Percentiles rank a stretch among this genome's conserved stretches.
Conservation (phyloP, 1,284 basidiomycete genomes). For the Pisolithus thermaeus region DNA sequence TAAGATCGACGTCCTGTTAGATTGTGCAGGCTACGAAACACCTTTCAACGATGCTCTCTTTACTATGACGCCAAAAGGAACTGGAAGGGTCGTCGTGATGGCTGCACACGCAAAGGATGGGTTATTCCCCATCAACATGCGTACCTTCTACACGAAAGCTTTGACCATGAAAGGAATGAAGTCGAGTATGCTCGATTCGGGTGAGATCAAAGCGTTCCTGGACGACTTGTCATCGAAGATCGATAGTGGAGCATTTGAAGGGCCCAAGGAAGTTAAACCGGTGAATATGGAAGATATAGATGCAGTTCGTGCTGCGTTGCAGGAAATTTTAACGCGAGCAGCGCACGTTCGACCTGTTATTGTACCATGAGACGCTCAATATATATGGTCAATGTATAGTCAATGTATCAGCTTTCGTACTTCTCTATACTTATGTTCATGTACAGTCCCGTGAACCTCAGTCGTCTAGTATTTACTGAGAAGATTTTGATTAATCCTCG, state of each 20-base stretch:
- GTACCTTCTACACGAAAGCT: constrained; percentile 28
- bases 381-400: not conserved
- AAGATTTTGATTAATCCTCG: too few species aligned
- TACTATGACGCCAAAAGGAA: constrained; percentile 28
- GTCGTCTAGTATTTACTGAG: too few species aligned
- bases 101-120: constrained; percentile 31
- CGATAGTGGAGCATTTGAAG: constrained; percentile 22
- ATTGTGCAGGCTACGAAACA: constrained; percentile 29
- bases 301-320: constrained; percentile 17
- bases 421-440: too few species aligned
- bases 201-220: constrained; percentile 25
- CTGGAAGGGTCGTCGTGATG: constrained; percentile 30
- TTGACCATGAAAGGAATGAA: constrained; percentile 28
- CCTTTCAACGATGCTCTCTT: constrained; percentile 30
- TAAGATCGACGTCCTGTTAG: constrained; percentile 29
- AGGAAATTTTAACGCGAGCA: constrained; percentile 22
- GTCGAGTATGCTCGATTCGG: constrained; percentile 20
- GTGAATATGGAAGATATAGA: constrained; percentile 18
- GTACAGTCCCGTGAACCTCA: too few species aligned
- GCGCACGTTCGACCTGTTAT: constrained; percentile 27
- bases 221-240: constrained; percentile 28
- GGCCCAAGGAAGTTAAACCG: constrained; percentile 20
- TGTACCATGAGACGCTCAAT: constrained; percentile 14
- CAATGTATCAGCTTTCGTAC: not conserved
- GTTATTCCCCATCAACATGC: constrained; percentile 25